phyloP scores from a whole-genome alignment of 306 rosid genomes.

The Dicorynia guianensis region DNA sequence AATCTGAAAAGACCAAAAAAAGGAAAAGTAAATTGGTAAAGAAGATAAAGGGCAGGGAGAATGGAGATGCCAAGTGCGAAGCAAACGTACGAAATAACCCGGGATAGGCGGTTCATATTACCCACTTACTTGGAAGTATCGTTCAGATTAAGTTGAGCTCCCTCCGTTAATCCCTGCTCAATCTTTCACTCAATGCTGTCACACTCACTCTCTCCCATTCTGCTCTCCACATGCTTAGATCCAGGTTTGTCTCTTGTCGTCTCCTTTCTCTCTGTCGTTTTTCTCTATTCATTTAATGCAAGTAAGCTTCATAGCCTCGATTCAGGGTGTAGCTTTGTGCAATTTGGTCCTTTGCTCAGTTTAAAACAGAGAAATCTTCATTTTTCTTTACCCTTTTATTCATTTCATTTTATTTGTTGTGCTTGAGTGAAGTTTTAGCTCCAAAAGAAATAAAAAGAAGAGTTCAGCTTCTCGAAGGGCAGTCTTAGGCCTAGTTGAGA shows the following conservation, averaged over 20 bases:
- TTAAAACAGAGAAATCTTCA: not conserved
- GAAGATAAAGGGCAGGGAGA: constrained; percentile 29
- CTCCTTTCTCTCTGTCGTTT: constrained; percentile 24
- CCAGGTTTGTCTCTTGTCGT: constrained; percentile 63
- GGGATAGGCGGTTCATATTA: constrained; percentile 68
- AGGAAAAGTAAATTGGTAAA: not conserved
- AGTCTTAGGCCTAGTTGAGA: constrained; percentile 26
- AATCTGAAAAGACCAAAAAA: not conserved
- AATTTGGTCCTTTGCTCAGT: constrained; percentile 26
- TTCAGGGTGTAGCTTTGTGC: constrained; percentile 39
- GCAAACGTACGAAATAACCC: constrained; percentile 41
- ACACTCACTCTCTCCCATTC: constrained; percentile 29
- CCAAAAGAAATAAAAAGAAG: constrained; percentile 10
- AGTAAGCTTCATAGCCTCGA: constrained; percentile 5
- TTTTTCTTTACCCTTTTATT: constrained; percentile 18
- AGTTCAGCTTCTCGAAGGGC: constrained; percentile 33
- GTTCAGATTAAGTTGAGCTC: constrained; percentile 8
- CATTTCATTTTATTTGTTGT: not conserved
- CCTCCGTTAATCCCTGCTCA: not conserved
- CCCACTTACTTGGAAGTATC: constrained; percentile 30
- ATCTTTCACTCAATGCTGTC: constrained; percentile 6
- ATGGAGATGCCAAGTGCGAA: constrained; percentile 33
- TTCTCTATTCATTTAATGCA: constrained; percentile 14
- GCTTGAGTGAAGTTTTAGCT: constrained; percentile 24
- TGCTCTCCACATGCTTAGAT: constrained; percentile 55